Percentiles rank a stretch among this genome's conserved stretches.
Evolutionary conservation across 1,284 basidiomycete species (phyloP).

Genomic region (Puccinia sorghi): DNA sequence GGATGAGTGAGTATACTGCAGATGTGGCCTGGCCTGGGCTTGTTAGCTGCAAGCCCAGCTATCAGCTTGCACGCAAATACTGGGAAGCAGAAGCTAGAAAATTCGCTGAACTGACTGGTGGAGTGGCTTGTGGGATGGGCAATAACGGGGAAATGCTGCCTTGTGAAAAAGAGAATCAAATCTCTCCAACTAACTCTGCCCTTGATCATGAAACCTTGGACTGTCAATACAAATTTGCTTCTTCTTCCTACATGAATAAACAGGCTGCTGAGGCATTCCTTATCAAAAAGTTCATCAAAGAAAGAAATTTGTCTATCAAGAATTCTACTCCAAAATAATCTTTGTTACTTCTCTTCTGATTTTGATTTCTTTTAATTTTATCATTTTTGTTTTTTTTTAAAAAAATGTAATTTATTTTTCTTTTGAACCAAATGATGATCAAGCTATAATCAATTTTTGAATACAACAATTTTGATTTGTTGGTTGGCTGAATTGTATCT

Average conservation of each 20-base stretch:
- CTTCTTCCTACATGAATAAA: neutral
- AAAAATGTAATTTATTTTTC: no score
- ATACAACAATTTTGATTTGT: no score
- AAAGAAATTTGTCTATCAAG: constrained; percentile 18
- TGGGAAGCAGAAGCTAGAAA: constrained; percentile 35
- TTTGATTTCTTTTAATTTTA: neutral
- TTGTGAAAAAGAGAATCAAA: neutral
- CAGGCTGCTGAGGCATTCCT: constrained; percentile 28
- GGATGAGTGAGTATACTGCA: constrained; percentile 46
- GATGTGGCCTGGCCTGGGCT: constrained; percentile 43
- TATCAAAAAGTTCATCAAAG: constrained; percentile 41
- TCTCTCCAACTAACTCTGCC: neutral
- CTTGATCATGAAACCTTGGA: neutral
- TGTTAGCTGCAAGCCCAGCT: constrained; percentile 12
- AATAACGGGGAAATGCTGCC: constrained; percentile 23
- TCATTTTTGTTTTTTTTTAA: no score
- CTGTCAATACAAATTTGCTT: neutral
- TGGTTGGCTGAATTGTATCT: no score
- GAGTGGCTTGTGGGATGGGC: constrained; percentile 24
- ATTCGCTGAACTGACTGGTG: constrained; percentile 12
- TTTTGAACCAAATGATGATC: no score
- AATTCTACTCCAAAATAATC: neutral
- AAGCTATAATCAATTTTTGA: no score
- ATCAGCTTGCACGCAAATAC: constrained; percentile 8
- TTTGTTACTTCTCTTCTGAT: neutral